Conservation (phyloP, 2,329 filamentous ascomycete genomes). For the Colletotrichum incanum region DNA sequence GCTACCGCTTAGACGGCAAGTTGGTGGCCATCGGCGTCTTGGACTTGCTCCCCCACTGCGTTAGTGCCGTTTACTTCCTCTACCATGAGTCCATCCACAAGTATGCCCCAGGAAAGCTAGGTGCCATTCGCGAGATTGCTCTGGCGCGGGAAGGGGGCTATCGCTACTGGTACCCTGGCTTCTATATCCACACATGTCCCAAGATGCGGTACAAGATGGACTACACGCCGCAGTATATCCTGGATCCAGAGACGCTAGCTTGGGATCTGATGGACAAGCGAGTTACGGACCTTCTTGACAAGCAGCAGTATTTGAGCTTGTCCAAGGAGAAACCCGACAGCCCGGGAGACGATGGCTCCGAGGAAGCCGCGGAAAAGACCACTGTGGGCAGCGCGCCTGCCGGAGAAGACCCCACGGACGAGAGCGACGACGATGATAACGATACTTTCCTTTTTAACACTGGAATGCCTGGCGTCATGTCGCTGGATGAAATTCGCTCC, state of each 20-base stretch:
- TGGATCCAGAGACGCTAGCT: slow-evolving; percentile 76
- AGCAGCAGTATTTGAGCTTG: slow-evolving; percentile 70
- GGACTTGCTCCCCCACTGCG: slow-evolving; percentile 82
- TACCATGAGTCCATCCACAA: slow-evolving; percentile 83
- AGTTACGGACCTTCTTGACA: slow-evolving; percentile 65
- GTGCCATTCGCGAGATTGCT: slow-evolving; percentile 80
- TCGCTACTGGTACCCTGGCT: slow-evolving; percentile 84
- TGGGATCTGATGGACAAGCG: slow-evolving; percentile 74
- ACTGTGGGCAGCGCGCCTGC: not conserved
- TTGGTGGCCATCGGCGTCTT: slow-evolving; percentile 84
- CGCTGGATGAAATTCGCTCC: slow-evolving; percentile 69
- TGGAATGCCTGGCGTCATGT: slow-evolving; percentile 78
- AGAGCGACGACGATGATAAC: slow-evolving; percentile 29
- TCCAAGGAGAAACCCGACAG: slow-evolving; percentile 50
- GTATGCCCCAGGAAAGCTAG: slow-evolving; percentile 81
- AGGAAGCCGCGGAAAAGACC: slow-evolving; percentile 36
- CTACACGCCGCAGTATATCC: slow-evolving; percentile 80
- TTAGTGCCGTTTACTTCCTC: slow-evolving; percentile 88
- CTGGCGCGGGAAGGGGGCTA: slow-evolving; percentile 80
- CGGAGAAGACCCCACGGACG: slow-evolving; percentile 37
- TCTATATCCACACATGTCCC: slow-evolving; percentile 84
- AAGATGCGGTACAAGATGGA: slow-evolving; percentile 92
- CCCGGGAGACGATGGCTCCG: slow-evolving; percentile 44
- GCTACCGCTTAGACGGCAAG: slow-evolving; percentile 83
- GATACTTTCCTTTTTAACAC: slow-evolving; percentile 67